A percentile compares a stretch with the other conserved stretches of the same genome.
These are phyloP conservation scores for Aquilaria agallochum DNA, from an alignment of 441 rosid species.

Conservation along the genomic window DNA sequence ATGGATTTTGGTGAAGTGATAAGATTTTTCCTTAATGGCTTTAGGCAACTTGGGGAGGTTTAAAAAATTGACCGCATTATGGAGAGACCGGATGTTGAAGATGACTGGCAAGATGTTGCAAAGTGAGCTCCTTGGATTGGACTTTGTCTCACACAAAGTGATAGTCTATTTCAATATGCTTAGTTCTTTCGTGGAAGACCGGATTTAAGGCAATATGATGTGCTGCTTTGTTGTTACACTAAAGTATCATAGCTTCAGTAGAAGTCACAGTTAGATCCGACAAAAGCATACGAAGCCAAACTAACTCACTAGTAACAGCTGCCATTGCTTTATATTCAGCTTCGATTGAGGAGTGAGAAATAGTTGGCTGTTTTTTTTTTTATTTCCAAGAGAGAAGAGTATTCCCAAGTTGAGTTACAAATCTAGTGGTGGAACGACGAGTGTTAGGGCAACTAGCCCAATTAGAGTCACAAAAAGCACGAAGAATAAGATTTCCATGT, in stretches of 20 bases:
- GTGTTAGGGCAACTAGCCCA: neutral
- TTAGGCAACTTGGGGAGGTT: conserved; percentile 91
- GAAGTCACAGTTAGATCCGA: neutral
- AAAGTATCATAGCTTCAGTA: neutral
- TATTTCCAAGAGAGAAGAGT: conserved; percentile 2
- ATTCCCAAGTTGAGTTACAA: neutral
- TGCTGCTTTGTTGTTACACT: conserved; percentile 1
- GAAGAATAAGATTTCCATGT: neutral
- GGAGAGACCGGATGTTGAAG: conserved; percentile 41
- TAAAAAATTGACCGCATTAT: conserved; percentile 95
- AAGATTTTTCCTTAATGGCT: conserved; percentile 84
- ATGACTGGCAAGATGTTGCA: neutral
- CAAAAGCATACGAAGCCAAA: neutral
- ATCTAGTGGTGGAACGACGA: neutral
- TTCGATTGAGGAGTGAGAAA: neutral
- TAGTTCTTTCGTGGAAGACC: conserved; percentile 2
- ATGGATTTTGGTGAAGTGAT: conserved; percentile 86
- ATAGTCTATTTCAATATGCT: neutral
- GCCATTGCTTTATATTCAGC: conserved; percentile 10
- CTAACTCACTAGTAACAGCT: neutral
- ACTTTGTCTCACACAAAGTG: neutral
- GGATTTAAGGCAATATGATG: neutral
- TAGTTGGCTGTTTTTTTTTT: neutral
- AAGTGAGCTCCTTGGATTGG: neutral
- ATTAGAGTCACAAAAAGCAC: conserved; percentile 9